Conservation (phyloP, 306 rosid species). For the Vigna radiata region DNA sequence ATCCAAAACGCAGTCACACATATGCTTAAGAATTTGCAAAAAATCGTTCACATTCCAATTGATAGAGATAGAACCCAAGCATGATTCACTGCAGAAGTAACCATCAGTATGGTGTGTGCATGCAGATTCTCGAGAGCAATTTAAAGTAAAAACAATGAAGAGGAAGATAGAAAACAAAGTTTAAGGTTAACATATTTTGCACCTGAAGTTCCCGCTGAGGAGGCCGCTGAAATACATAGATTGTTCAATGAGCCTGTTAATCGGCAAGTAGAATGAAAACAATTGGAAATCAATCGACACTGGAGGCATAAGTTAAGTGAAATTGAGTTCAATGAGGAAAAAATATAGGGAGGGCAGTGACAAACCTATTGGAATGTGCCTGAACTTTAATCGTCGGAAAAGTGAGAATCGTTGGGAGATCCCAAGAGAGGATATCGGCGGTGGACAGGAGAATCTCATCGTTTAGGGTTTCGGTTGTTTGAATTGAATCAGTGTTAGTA, state of each 20-base stretch:
- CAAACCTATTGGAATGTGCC: slow-evolving; percentile 60
- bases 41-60: slow-evolving; percentile 61
- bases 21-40: slow-evolving; percentile 66
- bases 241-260: slow-evolving; percentile 63
- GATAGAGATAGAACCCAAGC: slow-evolving; percentile 53
- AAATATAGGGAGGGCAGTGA: neutral
- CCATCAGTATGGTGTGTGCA: slow-evolving; percentile 19
- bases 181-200: neutral
- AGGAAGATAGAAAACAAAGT: neutral
- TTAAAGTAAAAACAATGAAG: slow-evolving; percentile 26
- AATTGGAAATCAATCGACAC: slow-evolving; percentile 20
- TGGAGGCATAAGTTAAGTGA: neutral
- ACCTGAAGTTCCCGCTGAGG: slow-evolving; percentile 78
- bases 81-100: slow-evolving; percentile 64
- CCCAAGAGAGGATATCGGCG: slow-evolving; percentile 55
- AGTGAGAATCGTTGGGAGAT: slow-evolving; percentile 52
- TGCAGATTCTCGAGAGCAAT: slow-evolving; percentile 34
- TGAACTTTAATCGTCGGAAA: slow-evolving; percentile 53
- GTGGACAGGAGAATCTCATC: slow-evolving; percentile 51
- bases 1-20: slow-evolving; percentile 56
- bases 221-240: slow-evolving; percentile 75
- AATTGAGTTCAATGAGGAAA: slow-evolving; percentile 12
- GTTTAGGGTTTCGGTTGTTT: slow-evolving; percentile 20
- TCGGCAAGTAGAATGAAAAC: slow-evolving; percentile 6
- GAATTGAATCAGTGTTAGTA: slow-evolving; percentile 45